These are phyloP conservation scores for Saprolegnia diclina DNA, from an alignment of 352 stramenopile species.

Conservation along the genomic window DNA sequence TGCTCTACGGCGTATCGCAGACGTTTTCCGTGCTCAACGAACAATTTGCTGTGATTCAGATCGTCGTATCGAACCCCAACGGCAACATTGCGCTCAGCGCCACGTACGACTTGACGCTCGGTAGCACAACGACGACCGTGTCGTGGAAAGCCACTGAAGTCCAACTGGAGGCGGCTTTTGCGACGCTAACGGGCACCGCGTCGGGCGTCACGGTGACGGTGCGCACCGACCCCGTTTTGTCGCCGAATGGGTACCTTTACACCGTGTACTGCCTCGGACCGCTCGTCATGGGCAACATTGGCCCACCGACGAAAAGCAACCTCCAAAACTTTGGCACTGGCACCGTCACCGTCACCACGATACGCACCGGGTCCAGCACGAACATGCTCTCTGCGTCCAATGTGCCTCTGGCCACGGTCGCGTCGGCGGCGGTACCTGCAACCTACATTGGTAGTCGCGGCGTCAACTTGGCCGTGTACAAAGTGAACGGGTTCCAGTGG, in stretches of 20 bases:
- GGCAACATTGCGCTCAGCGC: constrained; percentile 36
- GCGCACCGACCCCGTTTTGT: constrained; percentile 35
- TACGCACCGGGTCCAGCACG: constrained; percentile 35
- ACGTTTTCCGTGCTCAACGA: constrained; percentile 67
- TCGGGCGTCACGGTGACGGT: constrained; percentile 53
- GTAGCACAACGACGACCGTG: constrained; percentile 38
- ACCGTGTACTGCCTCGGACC: constrained; percentile 64
- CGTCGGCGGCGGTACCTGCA: constrained; percentile 30
- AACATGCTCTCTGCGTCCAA: constrained; percentile 35
- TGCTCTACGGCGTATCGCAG: constrained; percentile 54
- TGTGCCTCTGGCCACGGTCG: constrained; percentile 46
- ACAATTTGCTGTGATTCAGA: constrained; percentile 60
- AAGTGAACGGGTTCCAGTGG: constrained; percentile 75
- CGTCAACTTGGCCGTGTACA: constrained; percentile 47
- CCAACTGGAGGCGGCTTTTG: constrained; percentile 38
- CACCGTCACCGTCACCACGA: constrained; percentile 33
- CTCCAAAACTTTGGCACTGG: constrained; percentile 33
- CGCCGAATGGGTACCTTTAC: constrained; percentile 61
- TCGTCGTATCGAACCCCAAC: constrained; percentile 43
- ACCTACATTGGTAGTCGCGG: constrained; percentile 36
- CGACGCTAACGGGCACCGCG: constrained; percentile 12
- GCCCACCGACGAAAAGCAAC: constrained; percentile 28
- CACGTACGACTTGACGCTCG: constrained; percentile 43
- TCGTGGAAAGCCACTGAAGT: constrained; percentile 53
- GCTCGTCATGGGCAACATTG: constrained; percentile 39